phyloP scores from a whole-genome alignment of 495 filamentous ascomycete species.

The Lepidopterella palustris region DNA sequence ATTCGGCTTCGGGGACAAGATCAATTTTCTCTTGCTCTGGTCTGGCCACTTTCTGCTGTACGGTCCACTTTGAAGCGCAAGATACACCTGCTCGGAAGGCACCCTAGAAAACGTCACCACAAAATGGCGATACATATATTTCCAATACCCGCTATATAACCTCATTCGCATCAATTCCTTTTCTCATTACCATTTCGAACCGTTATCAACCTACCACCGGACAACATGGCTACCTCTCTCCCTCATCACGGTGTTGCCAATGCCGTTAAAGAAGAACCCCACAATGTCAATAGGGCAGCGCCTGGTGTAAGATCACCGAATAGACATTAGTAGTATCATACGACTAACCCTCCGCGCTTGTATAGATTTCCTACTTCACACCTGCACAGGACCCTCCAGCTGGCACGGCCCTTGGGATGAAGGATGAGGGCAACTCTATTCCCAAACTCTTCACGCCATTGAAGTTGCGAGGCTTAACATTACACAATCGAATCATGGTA shows the following conservation, averaged over 20 bases:
- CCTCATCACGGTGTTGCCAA: conserved; percentile 17
- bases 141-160: neutral
- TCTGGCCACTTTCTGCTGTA: no score
- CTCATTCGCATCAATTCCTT: neutral
- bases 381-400: conserved; percentile 25
- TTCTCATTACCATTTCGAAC: neutral
- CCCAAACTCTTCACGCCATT: conserved; percentile 35
- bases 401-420: conserved; percentile 22
- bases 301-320: conserved; percentile 10
- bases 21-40: no score
- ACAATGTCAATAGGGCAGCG: conserved; percentile 18
- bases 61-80: no score
- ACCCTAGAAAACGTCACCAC: neutral
- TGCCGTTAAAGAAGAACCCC: conserved; percentile 9
- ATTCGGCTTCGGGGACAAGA: no score
- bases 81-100: neutral
- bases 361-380: conserved; percentile 28
- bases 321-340: neutral
- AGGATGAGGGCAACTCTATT: conserved; percentile 25
- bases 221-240: conserved; percentile 9
- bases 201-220: neutral
- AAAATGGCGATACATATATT: neutral
- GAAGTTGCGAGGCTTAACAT: conserved; percentile 54
- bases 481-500: conserved; percentile 67
- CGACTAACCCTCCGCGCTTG: neutral